Evolutionary conservation across 2,329 filamentous ascomycete genomes (phyloP).

Genomic region (Colletotrichum phormii): DNA sequence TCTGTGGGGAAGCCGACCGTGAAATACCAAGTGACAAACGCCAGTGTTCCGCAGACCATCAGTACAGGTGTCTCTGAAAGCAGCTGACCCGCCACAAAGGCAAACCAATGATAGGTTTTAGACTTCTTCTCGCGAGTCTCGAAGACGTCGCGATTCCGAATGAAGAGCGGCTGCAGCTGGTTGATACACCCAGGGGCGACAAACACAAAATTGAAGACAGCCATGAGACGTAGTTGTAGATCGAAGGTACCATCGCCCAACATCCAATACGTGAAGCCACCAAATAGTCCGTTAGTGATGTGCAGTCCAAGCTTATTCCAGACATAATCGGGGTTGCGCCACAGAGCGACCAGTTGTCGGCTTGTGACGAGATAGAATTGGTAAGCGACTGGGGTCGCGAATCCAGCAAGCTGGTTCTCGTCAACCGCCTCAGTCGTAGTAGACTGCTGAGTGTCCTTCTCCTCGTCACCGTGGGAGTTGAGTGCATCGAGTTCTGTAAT

Average conservation of each 20-base stretch:
- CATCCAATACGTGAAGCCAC: conserved; percentile 61
- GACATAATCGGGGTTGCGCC: conserved; percentile 49
- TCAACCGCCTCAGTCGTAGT: neutral
- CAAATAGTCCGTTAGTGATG: conserved; percentile 19
- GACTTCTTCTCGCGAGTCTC: conserved; percentile 62
- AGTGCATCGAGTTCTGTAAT: neutral
- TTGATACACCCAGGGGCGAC: conserved; percentile 60
- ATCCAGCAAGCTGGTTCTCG: conserved; percentile 2
- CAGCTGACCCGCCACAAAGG: conserved; percentile 58
- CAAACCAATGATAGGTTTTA: conserved; percentile 62
- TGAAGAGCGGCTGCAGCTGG: conserved; percentile 62
- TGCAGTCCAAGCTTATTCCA: conserved; percentile 59
- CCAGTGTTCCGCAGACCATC: conserved; percentile 56
- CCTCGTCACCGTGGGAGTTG: neutral
- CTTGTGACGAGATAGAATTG: conserved; percentile 30
- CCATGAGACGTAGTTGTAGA: conserved; percentile 56
- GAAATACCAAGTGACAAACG: conserved; percentile 60
- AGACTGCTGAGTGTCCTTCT: neutral
- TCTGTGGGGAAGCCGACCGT: conserved; percentile 49
- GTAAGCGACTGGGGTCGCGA: conserved; percentile 21
- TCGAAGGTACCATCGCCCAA: conserved; percentile 54
- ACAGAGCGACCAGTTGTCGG: conserved; percentile 26
- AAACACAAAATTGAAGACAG: conserved; percentile 65
- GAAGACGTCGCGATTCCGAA: conserved; percentile 60
- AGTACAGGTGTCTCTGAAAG: conserved; percentile 60